Percentiles rank a stretch among this genome's conserved stretches.
Conservation (phyloP, 2,329 filamentous ascomycete species). For the Colletotrichum trifolii region DNA sequence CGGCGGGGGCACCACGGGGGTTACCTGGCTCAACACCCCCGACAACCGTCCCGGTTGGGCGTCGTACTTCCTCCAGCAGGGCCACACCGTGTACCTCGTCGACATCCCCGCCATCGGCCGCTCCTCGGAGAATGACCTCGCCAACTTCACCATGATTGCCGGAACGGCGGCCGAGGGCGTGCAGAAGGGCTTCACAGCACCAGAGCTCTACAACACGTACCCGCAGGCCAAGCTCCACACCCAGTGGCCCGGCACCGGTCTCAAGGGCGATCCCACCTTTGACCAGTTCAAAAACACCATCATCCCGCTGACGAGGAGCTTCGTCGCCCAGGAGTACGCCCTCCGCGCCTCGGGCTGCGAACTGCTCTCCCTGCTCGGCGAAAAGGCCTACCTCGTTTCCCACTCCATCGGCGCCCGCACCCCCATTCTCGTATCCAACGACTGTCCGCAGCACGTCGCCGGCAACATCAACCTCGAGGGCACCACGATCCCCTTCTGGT, state of each 20-base stretch:
- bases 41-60: constrained; percentile 59
- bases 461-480: constrained; percentile 44
- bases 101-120: constrained; percentile 56
- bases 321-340: constrained; percentile 41
- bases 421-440: constrained; percentile 41
- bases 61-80: constrained; percentile 53
- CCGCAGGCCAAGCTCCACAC: constrained; percentile 44
- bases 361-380: constrained; percentile 43
- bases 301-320: constrained; percentile 43
- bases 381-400: constrained; percentile 44
- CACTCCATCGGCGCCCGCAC: constrained; percentile 43
- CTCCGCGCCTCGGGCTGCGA: constrained; percentile 45
- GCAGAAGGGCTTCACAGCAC: constrained; percentile 48
- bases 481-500: constrained; percentile 44
- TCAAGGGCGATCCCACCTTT: constrained; percentile 42
- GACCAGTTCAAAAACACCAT: constrained; percentile 45
- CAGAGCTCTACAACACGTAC: constrained; percentile 39
- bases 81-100: constrained; percentile 56
- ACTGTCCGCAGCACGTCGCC: constrained; percentile 42
- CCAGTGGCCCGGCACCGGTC: constrained; percentile 52
- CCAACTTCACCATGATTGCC: constrained; percentile 34
- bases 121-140: constrained; percentile 43
- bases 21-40: constrained; percentile 56
- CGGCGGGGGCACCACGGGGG: constrained; percentile 27
- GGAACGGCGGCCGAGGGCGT: constrained; percentile 38